Conservation (phyloP, 257 asterid genomes). For the Ligustrum vulgare region DNA sequence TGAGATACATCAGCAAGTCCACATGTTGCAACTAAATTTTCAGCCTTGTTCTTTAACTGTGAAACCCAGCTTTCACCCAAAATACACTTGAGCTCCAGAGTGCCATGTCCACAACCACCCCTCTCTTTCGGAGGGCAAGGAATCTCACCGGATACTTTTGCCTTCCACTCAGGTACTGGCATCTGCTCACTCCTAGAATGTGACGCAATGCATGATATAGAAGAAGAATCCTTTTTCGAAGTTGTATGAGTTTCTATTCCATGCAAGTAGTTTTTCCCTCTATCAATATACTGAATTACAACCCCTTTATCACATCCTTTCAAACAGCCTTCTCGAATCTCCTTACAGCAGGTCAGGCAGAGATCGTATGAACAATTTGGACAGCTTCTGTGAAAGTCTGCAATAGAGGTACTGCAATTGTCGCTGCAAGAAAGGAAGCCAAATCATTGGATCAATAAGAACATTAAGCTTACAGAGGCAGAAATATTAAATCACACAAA, state of each 20-base stretch:
- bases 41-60: slow-evolving; percentile 34
- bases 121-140: slow-evolving; percentile 54
- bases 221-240: not conserved
- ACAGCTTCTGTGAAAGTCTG: slow-evolving; percentile 63
- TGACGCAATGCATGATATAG: not conserved
- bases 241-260: slow-evolving; percentile 12
- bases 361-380: slow-evolving; percentile 62
- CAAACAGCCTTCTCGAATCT: slow-evolving; percentile 53
- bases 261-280: slow-evolving; percentile 31
- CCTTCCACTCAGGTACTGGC: slow-evolving; percentile 43
- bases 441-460: not conserved
- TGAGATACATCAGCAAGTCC: slow-evolving; percentile 19
- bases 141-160: slow-evolving; percentile 41
- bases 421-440: slow-evolving; percentile 38
- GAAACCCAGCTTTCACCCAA: slow-evolving; percentile 38
- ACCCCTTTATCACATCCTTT: slow-evolving; percentile 30
- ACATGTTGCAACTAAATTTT: slow-evolving; percentile 19
- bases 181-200: slow-evolving; percentile 26
- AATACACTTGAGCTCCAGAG: slow-evolving; percentile 45
- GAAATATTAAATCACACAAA: slow-evolving; percentile 2
- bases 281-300: slow-evolving; percentile 18
- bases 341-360: slow-evolving; percentile 60
- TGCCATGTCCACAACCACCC: slow-evolving; percentile 57
- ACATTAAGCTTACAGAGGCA: not conserved
- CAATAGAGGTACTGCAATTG: slow-evolving; percentile 61